These are phyloP conservation scores for Echinochloa phyllopogon DNA, from an alignment of 176 grass and related monocot species.

Conservation along the genomic window DNA sequence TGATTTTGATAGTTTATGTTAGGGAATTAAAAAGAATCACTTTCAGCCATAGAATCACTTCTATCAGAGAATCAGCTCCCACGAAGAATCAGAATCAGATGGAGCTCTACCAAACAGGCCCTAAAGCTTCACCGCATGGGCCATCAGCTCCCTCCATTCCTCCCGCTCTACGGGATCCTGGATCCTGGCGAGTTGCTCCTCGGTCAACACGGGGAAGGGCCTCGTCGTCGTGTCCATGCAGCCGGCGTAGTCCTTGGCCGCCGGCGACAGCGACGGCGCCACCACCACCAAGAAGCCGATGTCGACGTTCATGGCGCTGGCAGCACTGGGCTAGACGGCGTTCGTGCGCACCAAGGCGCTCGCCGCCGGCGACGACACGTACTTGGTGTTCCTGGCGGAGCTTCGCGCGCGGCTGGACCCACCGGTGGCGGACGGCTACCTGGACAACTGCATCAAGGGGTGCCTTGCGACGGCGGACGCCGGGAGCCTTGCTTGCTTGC, in stretches of 20 bases:
- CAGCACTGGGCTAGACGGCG: conserved; percentile 46
- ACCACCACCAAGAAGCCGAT: background rate
- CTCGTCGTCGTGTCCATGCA: background rate
- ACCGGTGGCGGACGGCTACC: conserved; percentile 42
- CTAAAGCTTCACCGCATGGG: background rate
- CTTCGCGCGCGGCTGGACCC: conserved; percentile 50
- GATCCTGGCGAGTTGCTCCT: background rate
- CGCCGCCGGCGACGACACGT: conserved; percentile 32
- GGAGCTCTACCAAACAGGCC: too few species aligned
- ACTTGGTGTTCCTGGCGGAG: conserved; percentile 56
- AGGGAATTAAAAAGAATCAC: too few species aligned
- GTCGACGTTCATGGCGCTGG: conserved; percentile 54
- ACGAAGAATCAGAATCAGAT: too few species aligned
- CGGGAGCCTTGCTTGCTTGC: conserved; percentile 33
- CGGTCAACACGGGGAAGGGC: background rate
- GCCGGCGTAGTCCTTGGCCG: too few species aligned
- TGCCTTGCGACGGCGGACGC: conserved; percentile 22
- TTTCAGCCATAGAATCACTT: too few species aligned
- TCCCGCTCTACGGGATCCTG: background rate
- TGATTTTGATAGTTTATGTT: too few species aligned
- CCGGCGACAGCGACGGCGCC: background rate
- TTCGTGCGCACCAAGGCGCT: conserved; percentile 35
- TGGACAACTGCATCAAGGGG: conserved; percentile 49
- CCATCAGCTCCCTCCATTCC: background rate
- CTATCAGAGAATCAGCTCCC: too few species aligned